Percentiles rank a stretch among this genome's conserved stretches.
Evolutionary conservation across 2,329 filamentous ascomycete genomes (phyloP).

Genomic region (Rhexocercosporidium sp.): DNA sequence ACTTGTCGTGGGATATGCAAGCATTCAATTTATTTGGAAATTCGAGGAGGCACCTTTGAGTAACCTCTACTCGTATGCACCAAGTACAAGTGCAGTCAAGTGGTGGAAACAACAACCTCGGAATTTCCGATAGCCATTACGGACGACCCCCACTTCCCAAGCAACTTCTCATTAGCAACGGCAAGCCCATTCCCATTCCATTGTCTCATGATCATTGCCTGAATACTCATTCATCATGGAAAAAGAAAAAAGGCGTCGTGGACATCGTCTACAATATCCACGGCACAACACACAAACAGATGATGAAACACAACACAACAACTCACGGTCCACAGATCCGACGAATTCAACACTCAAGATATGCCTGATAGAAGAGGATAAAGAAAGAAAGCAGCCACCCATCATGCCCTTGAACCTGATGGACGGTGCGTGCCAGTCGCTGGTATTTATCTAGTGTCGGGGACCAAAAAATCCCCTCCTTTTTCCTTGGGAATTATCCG

Average conservation of each 20-base stretch:
- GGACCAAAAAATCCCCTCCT: constrained; percentile 5
- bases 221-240: constrained; percentile 6
- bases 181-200: too few relatives aligned
- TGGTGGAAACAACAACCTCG: background rate
- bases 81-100: background rate
- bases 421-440: too few relatives aligned
- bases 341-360: constrained; percentile 6
- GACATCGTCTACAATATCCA: constrained; percentile 12
- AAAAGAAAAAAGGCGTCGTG: background rate
- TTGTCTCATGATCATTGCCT: background rate
- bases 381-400: too few relatives aligned
- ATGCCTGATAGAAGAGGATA: constrained; percentile 29
- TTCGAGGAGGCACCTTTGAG: too few relatives aligned
- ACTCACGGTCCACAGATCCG: constrained; percentile 22
- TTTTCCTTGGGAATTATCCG: constrained; percentile 28
- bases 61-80: background rate
- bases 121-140: background rate
- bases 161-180: background rate
- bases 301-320: constrained; percentile 12
- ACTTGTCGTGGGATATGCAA: too few relatives aligned
- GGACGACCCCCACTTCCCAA: background rate
- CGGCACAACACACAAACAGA: constrained; percentile 11
- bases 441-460: constrained; percentile 20
- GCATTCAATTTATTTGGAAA: too few relatives aligned
- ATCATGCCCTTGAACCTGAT: too few relatives aligned